Evolutionary conservation across 176 grass and related monocot species (phyloP), one percentile per base, ranked within the genome.

Genomic region (Oryza brachyantha): DNA sequence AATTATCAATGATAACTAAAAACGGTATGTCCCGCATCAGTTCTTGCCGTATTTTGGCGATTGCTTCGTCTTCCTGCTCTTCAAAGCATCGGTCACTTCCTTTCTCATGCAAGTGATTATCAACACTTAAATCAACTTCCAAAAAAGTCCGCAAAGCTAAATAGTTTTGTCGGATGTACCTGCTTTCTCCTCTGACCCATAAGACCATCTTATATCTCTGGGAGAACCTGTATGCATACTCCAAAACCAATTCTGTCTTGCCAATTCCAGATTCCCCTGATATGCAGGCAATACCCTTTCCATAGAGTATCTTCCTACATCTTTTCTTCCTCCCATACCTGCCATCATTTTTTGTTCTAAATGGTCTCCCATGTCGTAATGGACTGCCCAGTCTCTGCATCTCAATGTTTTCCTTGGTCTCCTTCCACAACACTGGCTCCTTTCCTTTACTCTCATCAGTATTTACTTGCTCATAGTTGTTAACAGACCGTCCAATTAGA

Each of bases 201-300:
- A 98, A 74, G 68, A 98, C 81, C 90, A 98, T 88, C 85, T 92
- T 98, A 82, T 98, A 98, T 88, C 90, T 84, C 70, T 98, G 92
- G 43, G 81, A 87, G 70, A 91, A 94, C 68, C 86, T 90, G 77
- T 93, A 95, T 11, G 96, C 92, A 60, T 94, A 98, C 79, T 98
- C 96, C 90, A 98, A 87, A 85, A 86, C 90, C 59, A 98, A 74
- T 41, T 98, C 96, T 57, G 90, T 98, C 79, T 98, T 98, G 73
- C 96, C 96, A 68, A 98, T 94, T 78, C 96, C 96, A 73, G 96
- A 86, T 37, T 94, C 96, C 54, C 96, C 96, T 28, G 96, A 93
- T 78, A 98, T 79, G 89, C 96, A 98, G 63, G 90, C 92, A 87
- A 98, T 91, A 63, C 96, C 96, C 84, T 94, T 98, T 62, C 96